Base-by-base conservation (phyloP, 176 grass and related monocot genomes). In the Cenchrus americanus region DNA sequence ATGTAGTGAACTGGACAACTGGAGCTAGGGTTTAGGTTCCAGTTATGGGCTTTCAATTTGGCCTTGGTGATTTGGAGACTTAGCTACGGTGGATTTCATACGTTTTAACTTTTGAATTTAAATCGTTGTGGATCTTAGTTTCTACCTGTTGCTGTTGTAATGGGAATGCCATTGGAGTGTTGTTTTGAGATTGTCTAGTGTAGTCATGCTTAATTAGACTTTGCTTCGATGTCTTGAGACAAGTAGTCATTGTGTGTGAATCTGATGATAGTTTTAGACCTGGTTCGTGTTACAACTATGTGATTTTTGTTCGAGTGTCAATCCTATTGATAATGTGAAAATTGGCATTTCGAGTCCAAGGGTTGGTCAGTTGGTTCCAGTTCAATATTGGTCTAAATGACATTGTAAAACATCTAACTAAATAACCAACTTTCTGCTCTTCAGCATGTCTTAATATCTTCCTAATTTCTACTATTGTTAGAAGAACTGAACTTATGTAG, bases 21-120 rank as follows among this genome's bases (percentile, higher is more conserved):
- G 77, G 1, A 14, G 2, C 44, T 86, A 86, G 79, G 65, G 88
- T 86, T 86, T 83, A 51, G 66, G 66, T 44, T 68, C 24, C 10
- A 1, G 18, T 46, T 66, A n/a, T n/a, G 58, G 4, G 17, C 37
- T 77, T 72, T 49, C 26, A 82, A 59, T 66, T 86, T 18, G 47
- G 83, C 27, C 42, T 69, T 43, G 24, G 14, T 69, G 27, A 21
- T 80, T 69, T 55, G 10, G 9, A 43, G 53, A 73, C 72, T n/a
- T 32, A 79, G 17, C 14, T 77, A 52, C 23, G 26, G 61, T 47
- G 19, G 26, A 37, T 72, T 77, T 24, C 2, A 49, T 21, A 7
- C 71, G 1, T 86, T 66, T 14, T 68, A 69, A 15, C 58, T 62
- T 57, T 3, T 47, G 32, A 64, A 55, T 62, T 52, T 32, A n/a